Conservation (phyloP, 129 eudicot species). For the Flaveria bidentis region DNA sequence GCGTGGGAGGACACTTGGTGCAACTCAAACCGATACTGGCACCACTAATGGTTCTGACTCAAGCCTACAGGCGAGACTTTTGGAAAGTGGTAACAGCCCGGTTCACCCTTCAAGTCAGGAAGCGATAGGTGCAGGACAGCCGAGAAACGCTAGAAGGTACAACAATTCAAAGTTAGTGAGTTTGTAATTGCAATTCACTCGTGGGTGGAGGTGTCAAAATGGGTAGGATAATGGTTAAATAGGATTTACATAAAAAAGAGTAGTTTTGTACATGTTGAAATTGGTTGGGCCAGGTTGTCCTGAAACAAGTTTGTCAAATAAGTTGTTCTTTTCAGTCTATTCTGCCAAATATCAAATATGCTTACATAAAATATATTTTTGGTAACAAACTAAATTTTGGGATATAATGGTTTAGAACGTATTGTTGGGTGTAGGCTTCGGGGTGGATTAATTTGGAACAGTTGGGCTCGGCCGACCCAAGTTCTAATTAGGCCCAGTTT, state of each 20-base stretch:
- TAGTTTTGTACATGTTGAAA: neutral
- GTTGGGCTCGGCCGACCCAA: no score
- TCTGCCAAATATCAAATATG: neutral
- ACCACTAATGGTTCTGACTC: constrained; percentile 52
- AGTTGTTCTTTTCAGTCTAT: neutral
- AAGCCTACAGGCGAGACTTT: constrained; percentile 75
- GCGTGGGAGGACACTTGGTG: constrained; percentile 74
- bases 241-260: neutral
- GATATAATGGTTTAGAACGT: neutral
- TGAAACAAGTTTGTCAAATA: neutral
- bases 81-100: constrained; percentile 56
- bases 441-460: no score
- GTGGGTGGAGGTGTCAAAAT: constrained; percentile 2
- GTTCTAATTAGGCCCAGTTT: no score
- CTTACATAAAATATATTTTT: neutral
- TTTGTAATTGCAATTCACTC: constrained; percentile 3
- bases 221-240: neutral
- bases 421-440: no score
- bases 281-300: neutral
- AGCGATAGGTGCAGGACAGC: constrained; percentile 47
- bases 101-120: constrained; percentile 48
- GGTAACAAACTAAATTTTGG: neutral
- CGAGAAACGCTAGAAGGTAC: constrained; percentile 57
- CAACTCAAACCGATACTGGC: constrained; percentile 43
- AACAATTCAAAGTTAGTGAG: constrained; percentile 11